Evolutionary conservation across 2,329 filamentous ascomycete genomes (phyloP), one percentile per base, ranked within the genome.

Genomic region (Drechslerella stenobrocha): DNA sequence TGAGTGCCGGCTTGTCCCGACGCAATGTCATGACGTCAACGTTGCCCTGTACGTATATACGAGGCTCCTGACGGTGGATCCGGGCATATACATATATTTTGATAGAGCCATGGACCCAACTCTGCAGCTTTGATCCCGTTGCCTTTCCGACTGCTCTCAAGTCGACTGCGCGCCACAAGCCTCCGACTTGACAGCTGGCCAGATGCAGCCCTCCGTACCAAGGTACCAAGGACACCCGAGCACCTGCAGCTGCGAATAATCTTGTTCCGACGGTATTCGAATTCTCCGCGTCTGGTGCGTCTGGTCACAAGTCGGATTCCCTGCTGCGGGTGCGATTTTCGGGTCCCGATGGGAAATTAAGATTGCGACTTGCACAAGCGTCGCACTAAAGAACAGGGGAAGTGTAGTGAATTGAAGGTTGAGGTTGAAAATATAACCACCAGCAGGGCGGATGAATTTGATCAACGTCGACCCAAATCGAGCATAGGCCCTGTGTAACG

Each of bases 321-420:
- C 37, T 18, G 37, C 37, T n/a, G 37, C 37, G 15, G 37, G 15
- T 42, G 37, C 22, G 37, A 42, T 42, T 18, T n/a, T 42, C 18
- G n/a, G 37, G n/a, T 15, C 34, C 5, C 3, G 13, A n/a, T 7
- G 4, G 6, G 13, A 15, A 20, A 18, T 42, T 42, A 5, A 42
- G 9, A 42, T 42, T 42, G 37, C 37, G 37, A 18, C 18, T 20
- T 18, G 15, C 9, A 42, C 37, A 42, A 42, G 7, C 28, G 37
- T 42, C 15, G 37, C 37, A 42, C 37, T 7, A n/a, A 32, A 6
- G 34, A 6, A n/a, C n/a, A 37, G 34, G 8, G 18, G 37, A 20
- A 42, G 15, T 7, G 15, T 18, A 42, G 37, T 9, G 15, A 5
- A 7, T 13, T 13, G 11, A 15, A 37, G 34, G 11, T 15, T 37